Conservation (phyloP, 805 yeast species). For the Maudiozyma bulderi region DNA sequence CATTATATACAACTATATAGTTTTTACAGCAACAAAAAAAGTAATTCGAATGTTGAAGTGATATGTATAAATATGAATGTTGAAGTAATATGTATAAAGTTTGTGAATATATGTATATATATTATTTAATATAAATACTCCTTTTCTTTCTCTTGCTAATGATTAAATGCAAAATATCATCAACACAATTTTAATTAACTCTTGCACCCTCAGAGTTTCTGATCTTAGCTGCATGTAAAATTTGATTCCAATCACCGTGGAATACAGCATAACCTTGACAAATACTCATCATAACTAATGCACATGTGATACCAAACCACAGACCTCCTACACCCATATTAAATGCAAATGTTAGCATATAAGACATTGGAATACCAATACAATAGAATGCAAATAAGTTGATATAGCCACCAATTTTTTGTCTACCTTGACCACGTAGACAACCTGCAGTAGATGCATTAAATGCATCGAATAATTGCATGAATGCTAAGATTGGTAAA, state of each 20-base stretch:
- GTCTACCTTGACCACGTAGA: conserved; percentile 65
- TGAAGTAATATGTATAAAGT: too few species aligned
- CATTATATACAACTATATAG: too few species aligned
- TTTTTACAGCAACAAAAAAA: too few species aligned
- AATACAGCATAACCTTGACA: conserved; percentile 29
- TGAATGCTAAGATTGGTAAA: conserved; percentile 54
- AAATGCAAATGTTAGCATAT: conserved; percentile 42
- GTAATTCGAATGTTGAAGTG: too few species aligned
- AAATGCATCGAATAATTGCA: conserved; percentile 62
- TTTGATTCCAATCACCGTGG: conserved; percentile 25
- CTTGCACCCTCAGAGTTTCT: conserved; percentile 21
- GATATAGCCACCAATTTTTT: conserved; percentile 32
- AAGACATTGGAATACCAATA: conserved; percentile 54
- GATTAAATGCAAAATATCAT: not conserved
- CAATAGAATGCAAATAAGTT: conserved; percentile 32
- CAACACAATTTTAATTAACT: not conserved
- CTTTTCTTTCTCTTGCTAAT: not conserved
- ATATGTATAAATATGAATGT: too few species aligned
- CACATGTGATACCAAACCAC: conserved; percentile 45
- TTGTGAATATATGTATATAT: not conserved
- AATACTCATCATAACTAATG: conserved; percentile 26
- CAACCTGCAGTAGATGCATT: conserved; percentile 70
- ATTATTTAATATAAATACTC: not conserved
- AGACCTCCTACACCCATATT: conserved; percentile 47
- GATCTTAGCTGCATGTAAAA: conserved; percentile 21